Conservation (phyloP, 1,139 yeast species). For the Yamadazyma friedrichii region DNA sequence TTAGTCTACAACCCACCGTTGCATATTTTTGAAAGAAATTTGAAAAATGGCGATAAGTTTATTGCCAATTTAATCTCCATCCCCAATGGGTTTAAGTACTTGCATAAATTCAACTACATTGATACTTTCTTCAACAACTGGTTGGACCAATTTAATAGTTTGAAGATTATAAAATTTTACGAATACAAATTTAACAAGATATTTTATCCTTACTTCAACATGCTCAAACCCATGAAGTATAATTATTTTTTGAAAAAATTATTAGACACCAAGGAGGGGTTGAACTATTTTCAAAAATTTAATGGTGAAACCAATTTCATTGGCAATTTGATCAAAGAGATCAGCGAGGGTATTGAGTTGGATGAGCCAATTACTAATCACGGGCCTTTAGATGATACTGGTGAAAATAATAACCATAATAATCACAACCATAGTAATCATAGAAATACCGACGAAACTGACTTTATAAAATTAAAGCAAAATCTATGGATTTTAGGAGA, state of each 20-base stretch:
- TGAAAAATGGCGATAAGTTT: conserved; percentile 26
- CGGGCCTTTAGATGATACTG: no score
- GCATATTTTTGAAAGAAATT: conserved; percentile 21
- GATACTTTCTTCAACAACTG: conserved; percentile 32
- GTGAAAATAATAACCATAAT: no score
- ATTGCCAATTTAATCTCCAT: conserved; percentile 23
- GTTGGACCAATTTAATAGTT: conserved; percentile 16
- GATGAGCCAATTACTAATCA: conserved; percentile 8
- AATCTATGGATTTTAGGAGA: conserved; percentile 87
- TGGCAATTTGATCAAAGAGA: conserved; percentile 24
- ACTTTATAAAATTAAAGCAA: conserved; percentile 53
- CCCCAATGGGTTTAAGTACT: conserved; percentile 32
- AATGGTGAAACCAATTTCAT: conserved; percentile 24
- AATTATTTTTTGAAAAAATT: conserved; percentile 67
- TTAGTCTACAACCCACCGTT: conserved; percentile 33
- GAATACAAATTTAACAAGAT: conserved; percentile 12
- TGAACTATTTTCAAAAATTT: conserved; percentile 34
- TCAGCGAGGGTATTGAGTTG: conserved; percentile 19
- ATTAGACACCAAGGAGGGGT: conserved; percentile 80
- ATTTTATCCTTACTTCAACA: conserved; percentile 28
- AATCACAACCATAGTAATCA: background rate
- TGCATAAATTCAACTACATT: conserved; percentile 33
- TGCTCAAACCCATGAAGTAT: conserved; percentile 11
- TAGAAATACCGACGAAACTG: background rate
- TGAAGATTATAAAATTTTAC: conserved; percentile 13